Conservation (phyloP, 2,329 filamentous ascomycete genomes). For the Rachicladosporium sp. region DNA sequence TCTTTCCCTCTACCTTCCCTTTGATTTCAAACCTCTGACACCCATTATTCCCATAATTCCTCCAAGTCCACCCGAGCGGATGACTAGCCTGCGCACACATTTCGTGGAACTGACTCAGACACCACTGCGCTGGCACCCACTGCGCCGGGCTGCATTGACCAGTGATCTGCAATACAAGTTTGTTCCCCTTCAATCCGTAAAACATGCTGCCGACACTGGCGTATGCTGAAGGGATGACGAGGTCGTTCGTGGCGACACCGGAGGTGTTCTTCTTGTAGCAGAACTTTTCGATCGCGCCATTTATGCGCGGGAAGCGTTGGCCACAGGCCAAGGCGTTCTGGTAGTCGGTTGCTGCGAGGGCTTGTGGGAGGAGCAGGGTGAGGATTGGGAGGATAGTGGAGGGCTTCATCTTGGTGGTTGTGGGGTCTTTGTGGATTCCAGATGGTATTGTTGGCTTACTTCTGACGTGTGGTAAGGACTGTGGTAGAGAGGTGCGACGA, state of each 20-base stretch:
- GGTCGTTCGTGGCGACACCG: conserved; percentile 6
- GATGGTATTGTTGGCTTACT: no score
- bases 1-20: no score
- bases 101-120: conserved; percentile 13
- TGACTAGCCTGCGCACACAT: conserved; percentile 10
- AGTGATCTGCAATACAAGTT: conserved; percentile 3
- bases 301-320: conserved; percentile 10
- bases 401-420: conserved; percentile 3
- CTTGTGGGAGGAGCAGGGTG: conserved; percentile 2
- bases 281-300: conserved; percentile 12
- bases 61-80: not conserved
- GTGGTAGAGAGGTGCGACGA: no score
- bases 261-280: conserved; percentile 8
- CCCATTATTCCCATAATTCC: not conserved
- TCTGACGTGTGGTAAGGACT: no score
- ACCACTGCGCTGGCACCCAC: conserved; percentile 14
- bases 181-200: conserved; percentile 6
- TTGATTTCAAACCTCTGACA: conserved; percentile 4
- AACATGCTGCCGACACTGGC: conserved; percentile 7
- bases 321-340: conserved; percentile 13
- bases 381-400: conserved; percentile 1
- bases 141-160: conserved; percentile 11
- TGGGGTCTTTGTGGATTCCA: not conserved
- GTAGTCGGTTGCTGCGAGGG: conserved; percentile 9
- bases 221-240: conserved; percentile 10